These are phyloP conservation scores for Penicillium turbatum DNA, from an alignment of 495 filamentous ascomycete genomes.

Conservation along the genomic window DNA sequence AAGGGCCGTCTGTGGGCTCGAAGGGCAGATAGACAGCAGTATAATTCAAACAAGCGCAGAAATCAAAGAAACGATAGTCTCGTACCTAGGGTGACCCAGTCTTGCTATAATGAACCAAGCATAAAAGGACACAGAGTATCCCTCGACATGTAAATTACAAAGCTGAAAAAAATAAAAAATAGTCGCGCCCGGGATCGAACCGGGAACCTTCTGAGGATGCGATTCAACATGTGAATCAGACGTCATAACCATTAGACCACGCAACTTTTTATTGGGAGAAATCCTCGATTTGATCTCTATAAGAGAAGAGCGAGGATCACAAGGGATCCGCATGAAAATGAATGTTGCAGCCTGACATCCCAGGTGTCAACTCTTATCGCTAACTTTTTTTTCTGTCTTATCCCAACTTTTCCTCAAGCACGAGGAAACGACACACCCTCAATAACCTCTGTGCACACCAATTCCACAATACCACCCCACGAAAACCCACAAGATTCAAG, in stretches of 20 bases:
- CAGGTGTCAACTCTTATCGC: not conserved
- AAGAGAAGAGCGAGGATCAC: too few species aligned
- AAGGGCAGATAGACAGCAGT: too few species aligned
- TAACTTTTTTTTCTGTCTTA: not conserved
- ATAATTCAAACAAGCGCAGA: too few species aligned
- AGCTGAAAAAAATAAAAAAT: not conserved
- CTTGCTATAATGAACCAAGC: too few species aligned
- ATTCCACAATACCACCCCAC: not conserved
- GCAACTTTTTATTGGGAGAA: not conserved
- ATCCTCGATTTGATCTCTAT: too few species aligned
- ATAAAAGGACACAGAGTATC: too few species aligned
- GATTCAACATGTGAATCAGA: constrained; percentile 23
- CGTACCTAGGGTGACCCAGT: too few species aligned
- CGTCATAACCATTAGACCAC: constrained; percentile 24
- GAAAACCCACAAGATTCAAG: not conserved
- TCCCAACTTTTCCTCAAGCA: not conserved
- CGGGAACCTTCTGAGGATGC: constrained; percentile 24
- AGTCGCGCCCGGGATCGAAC: constrained; percentile 43
- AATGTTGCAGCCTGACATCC: not conserved
- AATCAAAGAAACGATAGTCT: too few species aligned
- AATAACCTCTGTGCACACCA: not conserved
- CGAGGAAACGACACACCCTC: not conserved
- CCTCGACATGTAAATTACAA: too few species aligned
- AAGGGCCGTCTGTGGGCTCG: too few species aligned
- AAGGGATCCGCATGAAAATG: not conserved